phyloP scores from a whole-genome alignment of 306 rosid genomes.

The Spatholobus suberectus region DNA sequence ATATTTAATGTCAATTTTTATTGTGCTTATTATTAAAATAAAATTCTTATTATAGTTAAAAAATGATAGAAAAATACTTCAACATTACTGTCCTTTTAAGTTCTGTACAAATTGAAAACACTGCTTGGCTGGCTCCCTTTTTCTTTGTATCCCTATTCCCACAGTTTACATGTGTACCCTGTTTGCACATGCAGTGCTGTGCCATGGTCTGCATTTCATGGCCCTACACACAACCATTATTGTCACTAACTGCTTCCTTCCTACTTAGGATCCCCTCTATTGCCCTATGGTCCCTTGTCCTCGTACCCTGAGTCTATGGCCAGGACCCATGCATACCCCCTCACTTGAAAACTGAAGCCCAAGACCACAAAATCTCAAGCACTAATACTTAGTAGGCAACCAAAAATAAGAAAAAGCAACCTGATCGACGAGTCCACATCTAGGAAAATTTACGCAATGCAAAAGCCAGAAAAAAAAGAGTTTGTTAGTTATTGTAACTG shows the following conservation, averaged over 20 bases:
- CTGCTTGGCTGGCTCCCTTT: slow-evolving; percentile 15
- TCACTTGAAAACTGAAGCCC: slow-evolving; percentile 31
- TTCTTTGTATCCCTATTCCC: not conserved
- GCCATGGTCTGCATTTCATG: slow-evolving; percentile 40
- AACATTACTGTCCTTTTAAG: not conserved
- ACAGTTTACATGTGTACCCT: slow-evolving; percentile 54
- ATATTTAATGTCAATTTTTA: too few relatives aligned
- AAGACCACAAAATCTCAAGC: slow-evolving; percentile 37
- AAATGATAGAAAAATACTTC: not conserved
- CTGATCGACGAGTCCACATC: slow-evolving; percentile 39
- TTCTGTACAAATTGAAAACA: slow-evolving; percentile 3
- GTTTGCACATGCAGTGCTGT: slow-evolving; percentile 64
- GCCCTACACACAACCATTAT: slow-evolving; percentile 59
- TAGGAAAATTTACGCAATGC: slow-evolving; percentile 28
- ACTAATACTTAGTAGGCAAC: slow-evolving; percentile 32
- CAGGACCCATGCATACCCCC: slow-evolving; percentile 42
- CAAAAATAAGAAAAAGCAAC: slow-evolving; percentile 32
- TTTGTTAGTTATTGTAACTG: slow-evolving; percentile 44
- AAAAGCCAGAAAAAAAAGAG: slow-evolving; percentile 11
- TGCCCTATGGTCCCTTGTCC: slow-evolving; percentile 58
- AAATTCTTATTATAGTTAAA: not conserved
- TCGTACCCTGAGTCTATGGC: slow-evolving; percentile 40
- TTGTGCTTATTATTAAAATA: not conserved
- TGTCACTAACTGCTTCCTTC: slow-evolving; percentile 50
- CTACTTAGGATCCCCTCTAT: slow-evolving; percentile 59